phyloP scores from a whole-genome alignment of 192 early-diverging fungal genomes.

The Coemansia sp. region DNA sequence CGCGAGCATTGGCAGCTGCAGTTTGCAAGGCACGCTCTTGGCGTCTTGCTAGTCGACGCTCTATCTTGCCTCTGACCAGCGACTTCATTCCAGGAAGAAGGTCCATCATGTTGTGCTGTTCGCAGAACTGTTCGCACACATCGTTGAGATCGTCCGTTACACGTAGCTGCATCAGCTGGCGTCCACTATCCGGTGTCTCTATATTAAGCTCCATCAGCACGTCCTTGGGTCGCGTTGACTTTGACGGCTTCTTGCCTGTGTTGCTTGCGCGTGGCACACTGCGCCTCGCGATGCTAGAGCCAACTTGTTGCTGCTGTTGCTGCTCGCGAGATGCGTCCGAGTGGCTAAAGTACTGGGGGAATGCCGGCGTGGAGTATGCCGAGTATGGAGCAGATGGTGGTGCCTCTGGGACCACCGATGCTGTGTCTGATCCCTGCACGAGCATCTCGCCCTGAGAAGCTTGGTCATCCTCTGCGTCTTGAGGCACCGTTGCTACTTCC shows the following conservation, averaged over 20 bases:
- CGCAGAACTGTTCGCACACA: constrained; percentile 42
- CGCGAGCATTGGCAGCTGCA: constrained; percentile 17
- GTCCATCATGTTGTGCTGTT: constrained; percentile 36
- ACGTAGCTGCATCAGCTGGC: constrained; percentile 42
- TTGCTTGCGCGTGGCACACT: constrained; percentile 35
- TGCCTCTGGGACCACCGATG: not conserved
- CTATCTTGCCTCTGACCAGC: constrained; percentile 49
- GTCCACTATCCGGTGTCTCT: constrained; percentile 42
- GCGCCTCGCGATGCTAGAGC: constrained; percentile 18
- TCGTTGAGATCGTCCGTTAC: constrained; percentile 34
- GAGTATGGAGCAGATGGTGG: constrained; percentile 23
- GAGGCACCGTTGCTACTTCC: not conserved
- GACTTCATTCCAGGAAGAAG: constrained; percentile 47
- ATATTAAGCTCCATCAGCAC: constrained; percentile 54
- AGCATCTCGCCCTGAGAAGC: not conserved
- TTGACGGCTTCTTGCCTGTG: constrained; percentile 1
- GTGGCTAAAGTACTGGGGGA: constrained; percentile 49
- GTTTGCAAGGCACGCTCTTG: constrained; percentile 44
- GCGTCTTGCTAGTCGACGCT: constrained; percentile 45
- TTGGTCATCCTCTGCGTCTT: constrained; percentile 7
- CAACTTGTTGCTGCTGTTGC: constrained; percentile 20
- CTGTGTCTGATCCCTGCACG: constrained; percentile 6
- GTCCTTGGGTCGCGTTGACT: constrained; percentile 31
- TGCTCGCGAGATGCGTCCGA: constrained; percentile 15
- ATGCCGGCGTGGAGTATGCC: constrained; percentile 40